Percentiles rank a stretch among this genome's conserved stretches.
phyloP scores from a whole-genome alignment of 2,329 filamentous ascomycete genomes.

The Cordyceps cicadae region DNA sequence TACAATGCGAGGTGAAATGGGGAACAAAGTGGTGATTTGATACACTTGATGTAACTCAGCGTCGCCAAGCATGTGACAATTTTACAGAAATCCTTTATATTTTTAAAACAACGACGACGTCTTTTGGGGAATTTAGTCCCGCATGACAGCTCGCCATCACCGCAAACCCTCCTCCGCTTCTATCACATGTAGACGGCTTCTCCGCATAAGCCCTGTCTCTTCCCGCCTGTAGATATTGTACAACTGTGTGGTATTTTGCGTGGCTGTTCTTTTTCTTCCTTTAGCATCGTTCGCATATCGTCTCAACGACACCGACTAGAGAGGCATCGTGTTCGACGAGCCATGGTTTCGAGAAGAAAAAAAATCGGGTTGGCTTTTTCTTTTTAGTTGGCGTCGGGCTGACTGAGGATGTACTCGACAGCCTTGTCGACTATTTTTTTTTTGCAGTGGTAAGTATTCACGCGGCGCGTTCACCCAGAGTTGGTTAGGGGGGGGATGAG shows the following conservation, averaged over 20 bases:
- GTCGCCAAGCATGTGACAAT: neutral
- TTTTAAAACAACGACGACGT: neutral
- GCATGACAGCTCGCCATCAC: neutral
- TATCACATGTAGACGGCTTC: conserved; percentile 24
- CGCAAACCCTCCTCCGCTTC: neutral
- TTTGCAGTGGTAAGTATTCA: conserved; percentile 8
- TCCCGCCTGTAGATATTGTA: conserved; percentile 58
- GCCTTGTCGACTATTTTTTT: conserved; percentile 70
- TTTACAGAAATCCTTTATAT: conserved; percentile 8
- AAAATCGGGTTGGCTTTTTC: neutral
- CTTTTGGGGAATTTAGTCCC: neutral
- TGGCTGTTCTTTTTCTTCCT: neutral
- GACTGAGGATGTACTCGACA: conserved; percentile 84
- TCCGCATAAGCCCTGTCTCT: conserved; percentile 62
- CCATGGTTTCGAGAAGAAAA: neutral
- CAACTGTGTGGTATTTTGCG: conserved; percentile 8
- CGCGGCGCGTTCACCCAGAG: too few species aligned
- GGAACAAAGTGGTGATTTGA: neutral
- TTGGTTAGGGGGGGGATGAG: too few species aligned
- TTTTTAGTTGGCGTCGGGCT: conserved; percentile 76
- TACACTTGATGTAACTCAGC: neutral
- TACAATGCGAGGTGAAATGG: too few species aligned
- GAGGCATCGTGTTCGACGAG: neutral
- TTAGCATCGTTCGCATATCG: neutral
- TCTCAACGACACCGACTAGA: neutral